Base-by-base conservation (phyloP, 805 yeast species). In the Millerago galiae region DNA sequence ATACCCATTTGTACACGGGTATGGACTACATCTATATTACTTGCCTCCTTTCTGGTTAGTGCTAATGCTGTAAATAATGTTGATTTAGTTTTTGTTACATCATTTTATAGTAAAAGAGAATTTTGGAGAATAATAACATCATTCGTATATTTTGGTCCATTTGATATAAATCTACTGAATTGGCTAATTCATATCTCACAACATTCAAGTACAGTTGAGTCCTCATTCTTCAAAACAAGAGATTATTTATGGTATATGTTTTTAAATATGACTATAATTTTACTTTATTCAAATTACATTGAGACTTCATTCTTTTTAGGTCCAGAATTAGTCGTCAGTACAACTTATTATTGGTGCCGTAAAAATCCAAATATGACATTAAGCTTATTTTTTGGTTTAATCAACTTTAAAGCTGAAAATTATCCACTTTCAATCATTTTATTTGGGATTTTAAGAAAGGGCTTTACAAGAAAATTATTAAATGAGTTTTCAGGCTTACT, bases 111-210 rank as follows among this genome's bases (percentile, higher is more conserved):
- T 13, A 44, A 43, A 18, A 27, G 33, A n/a, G 47, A 56, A 34
- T 46, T 40, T 18, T 56, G 59, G 58, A 39, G 60, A 27, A 31
- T 53, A 3, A 5, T 55, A 8, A 44, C 57, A 2, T 27, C 51
- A 2, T 49, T 56, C 33, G 30, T 49, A 13, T 54, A 43, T 30
- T 38, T 52, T 13, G 59, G 59, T 0, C 27, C 36, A 6, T 32
- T 56, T 16, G 45, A 47, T 35, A 9, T 49, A 2, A 31, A 39
- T 12, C 34, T 54, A 4, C 17, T 54, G 5, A 12, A 35, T 14
- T 18, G 27, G 12, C 15, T 54, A 1, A 44, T 41, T 30, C 34
- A 38, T 9, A 18, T 51, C 1, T 21, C 43, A 6, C 44, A 40
- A 5, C 46, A 45, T 13, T 50, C 48, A 3, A 38, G 46, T 3